Evolutionary conservation across 768 basidiomycete genomes (phyloP).

Genomic region (Podaxis sp.): DNA sequence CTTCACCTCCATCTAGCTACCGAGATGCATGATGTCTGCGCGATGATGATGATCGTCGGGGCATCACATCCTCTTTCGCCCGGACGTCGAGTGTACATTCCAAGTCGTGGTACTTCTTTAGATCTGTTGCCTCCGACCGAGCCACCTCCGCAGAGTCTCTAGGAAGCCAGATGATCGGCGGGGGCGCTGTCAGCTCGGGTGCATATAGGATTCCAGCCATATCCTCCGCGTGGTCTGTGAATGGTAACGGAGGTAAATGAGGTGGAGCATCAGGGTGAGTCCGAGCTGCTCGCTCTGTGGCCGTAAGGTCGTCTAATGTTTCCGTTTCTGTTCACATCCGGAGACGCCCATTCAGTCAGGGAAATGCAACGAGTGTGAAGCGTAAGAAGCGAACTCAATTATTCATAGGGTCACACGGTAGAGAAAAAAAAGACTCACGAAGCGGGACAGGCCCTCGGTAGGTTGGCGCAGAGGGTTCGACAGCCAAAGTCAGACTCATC

Average conservation of each 20-base stretch:
- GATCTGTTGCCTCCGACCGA: conserved; percentile 71
- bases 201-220: conserved; percentile 80
- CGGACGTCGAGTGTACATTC: conserved; percentile 70
- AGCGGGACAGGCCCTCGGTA: conserved; percentile 64
- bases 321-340: conserved; percentile 54
- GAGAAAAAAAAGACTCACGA: conserved; percentile 42
- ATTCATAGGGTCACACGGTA: conserved; percentile 10
- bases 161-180: conserved; percentile 84
- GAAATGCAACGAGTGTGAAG: conserved; percentile 1
- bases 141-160: conserved; percentile 76
- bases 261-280: conserved; percentile 80
- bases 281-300: conserved; percentile 75
- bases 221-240: conserved; percentile 75
- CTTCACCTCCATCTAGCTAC: conserved; percentile 22
- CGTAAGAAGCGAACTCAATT: conserved; percentile 6
- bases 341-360: not conserved
- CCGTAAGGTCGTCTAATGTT: conserved; percentile 76
- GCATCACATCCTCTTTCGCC: conserved; percentile 50
- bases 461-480: conserved; percentile 60
- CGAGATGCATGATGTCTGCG: conserved; percentile 20
- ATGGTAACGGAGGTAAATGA: conserved; percentile 64
- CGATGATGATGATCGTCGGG: conserved; percentile 34
- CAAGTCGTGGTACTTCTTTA: conserved; percentile 73
- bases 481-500: conserved; percentile 79
- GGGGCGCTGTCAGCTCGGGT: conserved; percentile 75